Conservation (phyloP, 192 early-diverging fungal genomes). For the Coemansia sp. region DNA sequence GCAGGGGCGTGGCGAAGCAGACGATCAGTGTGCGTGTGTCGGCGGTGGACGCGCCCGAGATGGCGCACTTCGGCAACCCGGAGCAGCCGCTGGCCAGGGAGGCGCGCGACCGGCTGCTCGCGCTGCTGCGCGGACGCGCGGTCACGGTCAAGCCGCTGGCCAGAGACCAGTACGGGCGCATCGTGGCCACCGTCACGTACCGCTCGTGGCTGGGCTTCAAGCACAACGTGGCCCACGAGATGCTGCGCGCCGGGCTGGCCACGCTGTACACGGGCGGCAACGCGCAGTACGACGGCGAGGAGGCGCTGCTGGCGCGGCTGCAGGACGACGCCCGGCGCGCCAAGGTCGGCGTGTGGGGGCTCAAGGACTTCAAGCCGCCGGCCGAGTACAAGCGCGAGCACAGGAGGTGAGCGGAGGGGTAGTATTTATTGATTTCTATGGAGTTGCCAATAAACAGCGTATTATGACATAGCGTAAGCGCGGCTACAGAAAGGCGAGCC, state of each 20-base stretch:
- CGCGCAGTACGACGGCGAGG: constrained; percentile 49
- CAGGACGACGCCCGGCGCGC: constrained; percentile 33
- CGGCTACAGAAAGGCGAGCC: constrained; percentile 67
- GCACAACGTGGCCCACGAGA: constrained; percentile 41
- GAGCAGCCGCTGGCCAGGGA: constrained; percentile 49
- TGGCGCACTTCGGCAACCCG: constrained; percentile 53
- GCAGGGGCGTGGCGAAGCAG: constrained; percentile 29
- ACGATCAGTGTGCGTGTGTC: constrained; percentile 44
- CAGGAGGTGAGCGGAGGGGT: too few relatives aligned
- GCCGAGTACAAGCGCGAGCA: constrained; percentile 44
- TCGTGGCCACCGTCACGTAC: constrained; percentile 43
- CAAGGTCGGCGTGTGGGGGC: constrained; percentile 43
- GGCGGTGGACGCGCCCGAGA: constrained; percentile 52
- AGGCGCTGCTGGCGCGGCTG: constrained; percentile 25
- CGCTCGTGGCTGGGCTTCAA: constrained; percentile 18
- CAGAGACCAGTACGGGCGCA: constrained; percentile 51
- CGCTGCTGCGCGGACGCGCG: constrained; percentile 30
- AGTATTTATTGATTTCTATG: not conserved
- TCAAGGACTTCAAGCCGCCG: constrained; percentile 37
- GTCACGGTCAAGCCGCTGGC: constrained; percentile 39
- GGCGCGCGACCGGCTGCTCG: constrained; percentile 35
- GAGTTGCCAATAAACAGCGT: not conserved
- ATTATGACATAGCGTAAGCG: not conserved
- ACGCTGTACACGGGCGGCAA: constrained; percentile 44
- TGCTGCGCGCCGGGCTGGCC: constrained; percentile 31